These are phyloP conservation scores for Kluyveromyces starmeri DNA, from an alignment of 805 yeast genomes.

Conservation along the genomic window DNA sequence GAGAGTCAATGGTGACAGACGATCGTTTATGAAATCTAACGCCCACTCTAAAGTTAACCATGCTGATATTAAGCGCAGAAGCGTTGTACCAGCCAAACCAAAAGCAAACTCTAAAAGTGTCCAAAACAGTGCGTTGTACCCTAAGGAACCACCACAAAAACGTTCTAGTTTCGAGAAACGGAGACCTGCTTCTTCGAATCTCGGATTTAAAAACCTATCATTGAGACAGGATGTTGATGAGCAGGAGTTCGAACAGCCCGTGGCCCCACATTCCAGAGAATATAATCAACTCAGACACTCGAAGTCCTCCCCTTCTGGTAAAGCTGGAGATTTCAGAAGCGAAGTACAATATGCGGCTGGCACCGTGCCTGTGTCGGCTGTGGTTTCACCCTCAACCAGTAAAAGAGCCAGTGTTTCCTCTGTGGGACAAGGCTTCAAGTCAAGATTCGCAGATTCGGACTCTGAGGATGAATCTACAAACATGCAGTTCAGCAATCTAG, in stretches of 20 bases:
- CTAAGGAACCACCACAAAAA: constrained; percentile 34
- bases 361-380: neutral
- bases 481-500: constrained; percentile 10
- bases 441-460: constrained; percentile 58
- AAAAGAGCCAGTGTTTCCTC: neutral
- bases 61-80: neutral
- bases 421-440: constrained; percentile 32
- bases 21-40: neutral
- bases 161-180: constrained; percentile 52
- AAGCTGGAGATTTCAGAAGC: neutral
- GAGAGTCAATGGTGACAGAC: constrained; percentile 3
- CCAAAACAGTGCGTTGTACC: constrained; percentile 17
- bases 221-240: constrained; percentile 24
- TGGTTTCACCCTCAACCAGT: neutral
- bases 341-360: constrained; percentile 3
- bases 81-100: neutral
- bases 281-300: neutral
- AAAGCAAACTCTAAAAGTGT: neutral
- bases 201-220: constrained; percentile 33
- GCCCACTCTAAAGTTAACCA: neutral
- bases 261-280: neutral
- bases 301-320: neutral
- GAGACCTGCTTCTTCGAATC: constrained; percentile 24
- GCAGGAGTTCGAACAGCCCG: neutral
- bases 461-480: constrained; percentile 39